Evolutionary conservation across 331 rosid genomes (phyloP).

Genomic region (Quercus tomentella): DNA sequence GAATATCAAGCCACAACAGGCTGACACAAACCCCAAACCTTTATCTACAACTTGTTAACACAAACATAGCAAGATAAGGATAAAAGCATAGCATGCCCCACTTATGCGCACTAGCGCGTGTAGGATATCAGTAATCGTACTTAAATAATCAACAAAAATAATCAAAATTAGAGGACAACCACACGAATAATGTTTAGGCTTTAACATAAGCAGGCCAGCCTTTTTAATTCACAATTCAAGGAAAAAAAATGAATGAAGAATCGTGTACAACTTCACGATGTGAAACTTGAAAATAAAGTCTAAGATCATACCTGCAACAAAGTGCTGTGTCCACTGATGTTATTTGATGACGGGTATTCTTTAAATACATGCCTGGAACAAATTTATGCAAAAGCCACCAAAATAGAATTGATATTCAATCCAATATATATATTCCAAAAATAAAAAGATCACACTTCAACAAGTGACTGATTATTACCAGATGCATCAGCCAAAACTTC

Average conservation of each 20-base stretch:
- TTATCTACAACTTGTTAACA: neutral
- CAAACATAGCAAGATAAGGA: neutral
- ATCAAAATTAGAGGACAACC: neutral
- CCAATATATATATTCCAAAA: neutral
- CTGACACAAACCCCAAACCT: neutral
- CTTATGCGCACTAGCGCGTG: neutral
- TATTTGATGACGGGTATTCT: conserved; percentile 62
- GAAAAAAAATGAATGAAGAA: neutral
- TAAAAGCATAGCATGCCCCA: neutral
- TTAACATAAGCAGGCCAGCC: neutral
- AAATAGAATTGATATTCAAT: neutral
- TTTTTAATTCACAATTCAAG: neutral
- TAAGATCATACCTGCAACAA: conserved; percentile 60
- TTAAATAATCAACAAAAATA: neutral
- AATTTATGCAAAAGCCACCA: conserved; percentile 4
- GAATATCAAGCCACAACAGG: neutral
- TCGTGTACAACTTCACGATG: neutral
- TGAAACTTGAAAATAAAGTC: conserved; percentile 15
- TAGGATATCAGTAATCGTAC: neutral
- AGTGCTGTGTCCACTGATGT: conserved; percentile 51
- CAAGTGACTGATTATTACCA: conserved; percentile 33
- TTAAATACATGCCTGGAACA: conserved; percentile 56
- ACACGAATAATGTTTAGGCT: neutral
- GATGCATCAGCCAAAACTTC: conserved; percentile 54
- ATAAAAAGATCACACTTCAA: neutral